A percentile compares a stretch with the other conserved stretches of the same genome.
Evolutionary conservation across 352 stramenopile species (phyloP).

Genomic region (Phytophthora ramorum): DNA sequence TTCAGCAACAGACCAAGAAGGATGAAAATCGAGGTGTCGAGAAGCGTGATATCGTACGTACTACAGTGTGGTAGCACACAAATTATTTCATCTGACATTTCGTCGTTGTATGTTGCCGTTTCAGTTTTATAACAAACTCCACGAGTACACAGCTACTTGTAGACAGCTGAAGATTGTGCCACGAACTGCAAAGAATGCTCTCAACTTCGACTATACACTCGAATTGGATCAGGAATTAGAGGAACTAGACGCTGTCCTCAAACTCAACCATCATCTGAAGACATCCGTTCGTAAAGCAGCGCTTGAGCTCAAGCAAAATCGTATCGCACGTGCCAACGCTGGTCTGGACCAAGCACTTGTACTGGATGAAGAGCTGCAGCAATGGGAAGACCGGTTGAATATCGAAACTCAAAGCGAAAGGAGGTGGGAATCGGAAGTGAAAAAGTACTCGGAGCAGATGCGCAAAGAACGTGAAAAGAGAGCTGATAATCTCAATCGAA

Average conservation of each 20-base stretch:
- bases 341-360: conserved; percentile 68
- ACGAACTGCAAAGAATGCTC: conserved; percentile 80
- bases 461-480: conserved; percentile 57
- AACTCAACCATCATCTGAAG: conserved; percentile 72
- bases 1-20: conserved; percentile 63
- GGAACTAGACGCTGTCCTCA: conserved; percentile 59
- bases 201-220: conserved; percentile 79
- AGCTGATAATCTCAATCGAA: conserved; percentile 52
- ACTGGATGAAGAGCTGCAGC: conserved; percentile 61
- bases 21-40: conserved; percentile 73
- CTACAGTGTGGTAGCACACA: not conserved
- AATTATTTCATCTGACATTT: conserved; percentile 1
- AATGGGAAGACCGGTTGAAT: conserved; percentile 56
- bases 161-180: conserved; percentile 90
- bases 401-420: conserved; percentile 67
- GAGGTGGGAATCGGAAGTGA: conserved; percentile 44
- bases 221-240: conserved; percentile 68
- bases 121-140: conserved; percentile 69
- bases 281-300: conserved; percentile 63
- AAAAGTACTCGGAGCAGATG: conserved; percentile 68
- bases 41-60: conserved; percentile 70
- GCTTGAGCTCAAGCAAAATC: conserved; percentile 69
- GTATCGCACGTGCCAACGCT: conserved; percentile 56
- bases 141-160: conserved; percentile 84
- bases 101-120: conserved; percentile 1